These are phyloP conservation scores for Rubia peregrina DNA, from an alignment of 305 asterid species.

Conservation along the genomic window DNA sequence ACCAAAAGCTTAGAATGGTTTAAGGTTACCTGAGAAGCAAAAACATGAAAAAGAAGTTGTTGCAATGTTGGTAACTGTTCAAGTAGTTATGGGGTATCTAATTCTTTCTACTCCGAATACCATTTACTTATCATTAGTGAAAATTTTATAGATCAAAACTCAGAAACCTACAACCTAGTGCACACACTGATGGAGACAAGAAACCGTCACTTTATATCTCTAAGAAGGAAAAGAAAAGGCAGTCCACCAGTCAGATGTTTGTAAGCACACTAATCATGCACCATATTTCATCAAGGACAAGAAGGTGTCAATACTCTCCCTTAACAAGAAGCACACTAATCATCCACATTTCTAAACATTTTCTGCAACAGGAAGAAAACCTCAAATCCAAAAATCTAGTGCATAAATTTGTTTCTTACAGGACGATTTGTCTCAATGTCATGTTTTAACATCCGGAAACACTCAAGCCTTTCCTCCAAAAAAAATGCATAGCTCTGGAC, in stretches of 20 bases:
- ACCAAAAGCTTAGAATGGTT: slow-evolving; percentile 15
- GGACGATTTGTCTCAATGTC: slow-evolving; percentile 76
- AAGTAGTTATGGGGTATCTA: slow-evolving; percentile 71
- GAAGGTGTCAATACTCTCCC: background rate
- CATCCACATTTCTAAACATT: background rate
- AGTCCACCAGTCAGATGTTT: background rate
- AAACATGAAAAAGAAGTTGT: slow-evolving; percentile 72
- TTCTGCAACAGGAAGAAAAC: background rate
- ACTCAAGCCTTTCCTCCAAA: slow-evolving; percentile 97
- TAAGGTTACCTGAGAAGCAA: slow-evolving; percentile 76
- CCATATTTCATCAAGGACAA: background rate
- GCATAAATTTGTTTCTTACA: slow-evolving; percentile 32
- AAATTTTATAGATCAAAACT: background rate
- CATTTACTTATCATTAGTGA: slow-evolving; percentile 15
- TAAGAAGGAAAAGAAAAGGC: background rate
- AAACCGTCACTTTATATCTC: background rate
- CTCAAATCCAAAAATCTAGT: background rate
- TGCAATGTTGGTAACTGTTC: slow-evolving; percentile 86
- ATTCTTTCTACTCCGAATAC: slow-evolving; percentile 76
- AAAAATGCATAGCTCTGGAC: slow-evolving; percentile 81
- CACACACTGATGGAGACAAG: background rate
- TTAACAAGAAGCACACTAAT: background rate
- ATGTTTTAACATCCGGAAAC: slow-evolving; percentile 77
- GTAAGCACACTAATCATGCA: background rate
- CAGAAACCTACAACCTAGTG: background rate